Evolutionary conservation across 352 stramenopile genomes (phyloP), one percentile per base, ranked within the genome.

Genomic region (Thalassiosira livingstoniorum): DNA sequence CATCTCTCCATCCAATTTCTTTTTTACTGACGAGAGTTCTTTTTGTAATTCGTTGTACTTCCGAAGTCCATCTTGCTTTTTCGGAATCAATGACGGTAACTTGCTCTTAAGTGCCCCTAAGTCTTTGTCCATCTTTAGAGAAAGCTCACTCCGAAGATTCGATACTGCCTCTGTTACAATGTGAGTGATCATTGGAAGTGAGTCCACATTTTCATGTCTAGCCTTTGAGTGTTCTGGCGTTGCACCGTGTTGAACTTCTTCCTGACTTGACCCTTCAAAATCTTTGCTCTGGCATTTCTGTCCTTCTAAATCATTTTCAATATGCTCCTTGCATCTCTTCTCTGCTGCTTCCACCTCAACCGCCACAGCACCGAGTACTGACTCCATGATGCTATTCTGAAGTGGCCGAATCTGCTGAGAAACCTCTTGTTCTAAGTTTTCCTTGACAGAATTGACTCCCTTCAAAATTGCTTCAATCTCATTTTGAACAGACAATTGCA

Each of bases 401-500:
- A 75, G 67, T 7, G 54, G 21, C 32, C 71, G 65, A n/a, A 70
- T 64, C 4, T 25, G 54, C 21, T 73, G 45, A 32, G n/a, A 55
- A 34, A 76, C 34, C 55, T 75, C 21, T 34, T 74, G 18, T 47
- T 82, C 47, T 18, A 77, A 45, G 1, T 23, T 39, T 27, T 55
- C 57, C 43, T 55, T 70, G 25, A 71, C 10, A 32, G 39, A 67
- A 32, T 55, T 53, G 43, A 78, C 23, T 62, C 71, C 70, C 1
- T 39, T 67, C 37, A 77, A 47, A 21, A 68, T 42, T 21, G 31
- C 11, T 35, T 5, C 63, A n/a, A 61, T 64, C 32, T 84, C 77
- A 31, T 34, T 61, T 58, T 54, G 61, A 43, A 79, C 45, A 21
- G 62, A 62, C 37, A 23, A 34, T 37, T 75, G 69, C 29, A 85